phyloP scores from a whole-genome alignment of 495 filamentous ascomycete species.

The Neurospora sp. region DNA sequence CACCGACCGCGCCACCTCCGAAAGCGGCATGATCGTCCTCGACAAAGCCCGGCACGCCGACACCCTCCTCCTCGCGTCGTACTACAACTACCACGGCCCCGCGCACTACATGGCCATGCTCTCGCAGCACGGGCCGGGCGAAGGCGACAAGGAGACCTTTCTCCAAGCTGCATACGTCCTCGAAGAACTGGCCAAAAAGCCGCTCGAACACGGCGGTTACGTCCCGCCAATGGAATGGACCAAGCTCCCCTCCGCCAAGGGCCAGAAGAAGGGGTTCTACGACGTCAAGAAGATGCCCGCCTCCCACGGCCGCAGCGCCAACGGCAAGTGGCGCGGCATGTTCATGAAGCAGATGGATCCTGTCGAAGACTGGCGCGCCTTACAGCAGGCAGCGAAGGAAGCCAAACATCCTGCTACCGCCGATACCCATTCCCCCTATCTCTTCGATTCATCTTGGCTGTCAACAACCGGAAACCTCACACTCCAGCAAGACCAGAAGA shows the following conservation, averaged over 20 bases:
- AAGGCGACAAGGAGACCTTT: slow-evolving; percentile 61
- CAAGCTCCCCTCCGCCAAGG: not conserved
- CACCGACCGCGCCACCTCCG: slow-evolving; percentile 32
- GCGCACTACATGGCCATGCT: slow-evolving; percentile 49
- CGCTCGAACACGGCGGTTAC: not conserved
- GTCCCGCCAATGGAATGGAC: slow-evolving; percentile 8
- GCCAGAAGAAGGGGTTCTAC: slow-evolving; percentile 30
- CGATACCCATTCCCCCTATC: not conserved
- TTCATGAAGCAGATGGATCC: slow-evolving; percentile 19
- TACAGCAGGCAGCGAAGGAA: slow-evolving; percentile 8
- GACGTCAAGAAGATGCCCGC: slow-evolving; percentile 26
- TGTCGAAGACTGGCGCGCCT: slow-evolving; percentile 14
- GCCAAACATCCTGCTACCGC: not conserved
- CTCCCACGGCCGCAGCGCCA: slow-evolving; percentile 5
- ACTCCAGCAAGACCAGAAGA: slow-evolving; percentile 14
- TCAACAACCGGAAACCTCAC: not conserved
- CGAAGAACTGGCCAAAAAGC: slow-evolving; percentile 18
- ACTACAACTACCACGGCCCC: slow-evolving; percentile 56
- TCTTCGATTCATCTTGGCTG: slow-evolving; percentile 9
- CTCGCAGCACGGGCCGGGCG: slow-evolving; percentile 44
- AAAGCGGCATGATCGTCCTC: slow-evolving; percentile 49
- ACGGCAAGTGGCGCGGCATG: slow-evolving; percentile 10
- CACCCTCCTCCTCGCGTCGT: slow-evolving; percentile 46
- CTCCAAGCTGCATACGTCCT: slow-evolving; percentile 43
- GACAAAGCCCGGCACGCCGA: slow-evolving; percentile 43